phyloP scores from a whole-genome alignment of 805 yeast genomes.

The Wilhelminamyces savonicus region DNA sequence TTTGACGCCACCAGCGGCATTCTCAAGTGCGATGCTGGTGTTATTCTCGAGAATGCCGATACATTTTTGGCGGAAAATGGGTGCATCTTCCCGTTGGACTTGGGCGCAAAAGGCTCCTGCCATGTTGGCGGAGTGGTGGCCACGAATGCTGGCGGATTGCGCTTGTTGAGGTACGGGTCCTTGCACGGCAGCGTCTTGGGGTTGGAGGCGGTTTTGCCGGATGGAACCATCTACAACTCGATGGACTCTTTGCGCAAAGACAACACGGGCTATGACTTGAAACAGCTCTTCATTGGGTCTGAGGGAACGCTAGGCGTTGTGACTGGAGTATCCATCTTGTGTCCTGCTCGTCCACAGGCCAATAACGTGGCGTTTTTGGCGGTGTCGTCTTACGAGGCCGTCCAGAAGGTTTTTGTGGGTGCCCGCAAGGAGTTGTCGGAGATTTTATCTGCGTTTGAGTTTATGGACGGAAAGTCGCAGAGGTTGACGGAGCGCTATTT shows the following conservation, averaged over 20 bases:
- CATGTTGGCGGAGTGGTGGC: constrained; percentile 94
- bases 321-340: constrained; percentile 83
- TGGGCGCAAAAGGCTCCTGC: constrained; percentile 96
- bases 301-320: constrained; percentile 91
- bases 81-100: constrained; percentile 84
- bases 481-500: constrained; percentile 55
- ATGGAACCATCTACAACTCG: constrained; percentile 75
- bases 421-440: constrained; percentile 80
- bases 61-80: constrained; percentile 71
- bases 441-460: constrained; percentile 86
- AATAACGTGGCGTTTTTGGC: constrained; percentile 87
- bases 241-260: constrained; percentile 87
- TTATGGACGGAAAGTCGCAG: constrained; percentile 78
- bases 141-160: constrained; percentile 92
- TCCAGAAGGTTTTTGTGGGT: constrained; percentile 69
- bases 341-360: constrained; percentile 84
- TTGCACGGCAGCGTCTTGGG: constrained; percentile 91
- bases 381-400: constrained; percentile 73
- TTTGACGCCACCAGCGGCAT: constrained; percentile 83
- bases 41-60: constrained; percentile 82
- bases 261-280: constrained; percentile 90
- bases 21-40: constrained; percentile 85
- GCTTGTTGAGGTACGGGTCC: constrained; percentile 84
- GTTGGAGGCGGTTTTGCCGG: constrained; percentile 85
- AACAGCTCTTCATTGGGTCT: constrained; percentile 87